A percentile compares a stretch with the other conserved stretches of the same genome.
phyloP scores from a whole-genome alignment of 345 rosid genomes.

The Abelmoschus esculentus region DNA sequence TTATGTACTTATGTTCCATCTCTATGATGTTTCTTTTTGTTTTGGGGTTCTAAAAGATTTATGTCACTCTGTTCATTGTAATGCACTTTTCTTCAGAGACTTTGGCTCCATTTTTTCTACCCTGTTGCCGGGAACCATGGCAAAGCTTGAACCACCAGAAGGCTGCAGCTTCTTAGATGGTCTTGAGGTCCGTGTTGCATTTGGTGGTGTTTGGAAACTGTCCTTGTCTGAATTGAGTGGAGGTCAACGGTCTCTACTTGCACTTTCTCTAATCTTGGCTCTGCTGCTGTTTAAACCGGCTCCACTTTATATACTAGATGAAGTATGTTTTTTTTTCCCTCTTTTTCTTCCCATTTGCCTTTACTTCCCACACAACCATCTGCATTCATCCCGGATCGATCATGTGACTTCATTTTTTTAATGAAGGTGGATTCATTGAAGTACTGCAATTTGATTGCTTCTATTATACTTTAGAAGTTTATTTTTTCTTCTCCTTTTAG shows the following conservation, averaged over 20 bases:
- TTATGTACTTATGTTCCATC: not conserved
- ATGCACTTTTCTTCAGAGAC: constrained; percentile 41
- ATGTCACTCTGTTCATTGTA: not conserved
- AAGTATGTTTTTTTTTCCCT: constrained; percentile 38
- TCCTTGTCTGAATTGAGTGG: constrained; percentile 90
- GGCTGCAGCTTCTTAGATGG: constrained; percentile 86
- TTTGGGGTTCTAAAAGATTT: constrained; percentile 1
- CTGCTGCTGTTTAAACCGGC: constrained; percentile 97
- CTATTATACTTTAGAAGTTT: not conserved
- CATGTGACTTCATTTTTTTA: not conserved
- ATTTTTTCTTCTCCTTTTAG: not conserved
- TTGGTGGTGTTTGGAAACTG: constrained; percentile 95
- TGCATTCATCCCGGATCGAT: not conserved
- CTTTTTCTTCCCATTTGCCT: not conserved
- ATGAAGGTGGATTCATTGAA: not conserved
- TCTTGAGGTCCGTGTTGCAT: constrained; percentile 93
- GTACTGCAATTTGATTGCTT: not conserved
- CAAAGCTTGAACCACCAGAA: constrained; percentile 86
- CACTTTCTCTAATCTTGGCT: constrained; percentile 88
- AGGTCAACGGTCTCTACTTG: constrained; percentile 91
- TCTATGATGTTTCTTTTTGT: constrained; percentile 2
- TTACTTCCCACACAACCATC: not conserved
- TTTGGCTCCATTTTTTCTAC: constrained; percentile 94
- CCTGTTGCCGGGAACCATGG: constrained; percentile 82
- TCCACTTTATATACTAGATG: constrained; percentile 92